phyloP scores from a whole-genome alignment of 1,284 basidiomycete species.

The Schizopora paradoxa region DNA sequence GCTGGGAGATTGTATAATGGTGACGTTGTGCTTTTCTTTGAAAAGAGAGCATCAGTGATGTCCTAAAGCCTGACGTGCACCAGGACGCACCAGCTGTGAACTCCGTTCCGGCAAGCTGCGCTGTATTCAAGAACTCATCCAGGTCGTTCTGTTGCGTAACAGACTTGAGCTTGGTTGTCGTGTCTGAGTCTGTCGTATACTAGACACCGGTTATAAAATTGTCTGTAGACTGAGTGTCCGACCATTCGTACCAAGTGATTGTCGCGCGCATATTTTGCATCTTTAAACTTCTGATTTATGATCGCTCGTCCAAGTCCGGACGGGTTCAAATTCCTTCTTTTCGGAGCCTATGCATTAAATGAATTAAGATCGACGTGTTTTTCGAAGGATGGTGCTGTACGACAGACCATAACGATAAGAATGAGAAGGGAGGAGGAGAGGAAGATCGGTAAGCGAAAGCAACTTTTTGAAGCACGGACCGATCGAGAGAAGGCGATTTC shows the following conservation, averaged over 20 bases:
- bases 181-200: slow-evolving; percentile 78
- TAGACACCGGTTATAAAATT: slow-evolving; percentile 28
- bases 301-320: slow-evolving; percentile 87
- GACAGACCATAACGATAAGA: no score
- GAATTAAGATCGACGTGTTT: no score
- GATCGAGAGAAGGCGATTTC: no score
- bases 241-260: slow-evolving; percentile 63
- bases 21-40: slow-evolving; percentile 86
- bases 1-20: slow-evolving; percentile 73
- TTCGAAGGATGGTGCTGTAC: no score
- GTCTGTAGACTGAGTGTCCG: not conserved
- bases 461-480: no score
- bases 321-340: slow-evolving; percentile 52
- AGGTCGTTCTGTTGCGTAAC: slow-evolving; percentile 96
- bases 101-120: slow-evolving; percentile 90
- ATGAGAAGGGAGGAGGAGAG: no score
- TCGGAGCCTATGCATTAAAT: slow-evolving; percentile 34
- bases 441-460: no score
- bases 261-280: slow-evolving; percentile 67
- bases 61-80: not conserved
- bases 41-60: slow-evolving; percentile 13
- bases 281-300: slow-evolving; percentile 83
- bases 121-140: slow-evolving; percentile 95
- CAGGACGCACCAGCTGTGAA: slow-evolving; percentile 84
- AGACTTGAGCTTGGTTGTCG: slow-evolving; percentile 72